Evolutionary conservation across 306 rosid species (phyloP), one percentile per base, ranked within the genome.

Genomic region (Comarum palustre): DNA sequence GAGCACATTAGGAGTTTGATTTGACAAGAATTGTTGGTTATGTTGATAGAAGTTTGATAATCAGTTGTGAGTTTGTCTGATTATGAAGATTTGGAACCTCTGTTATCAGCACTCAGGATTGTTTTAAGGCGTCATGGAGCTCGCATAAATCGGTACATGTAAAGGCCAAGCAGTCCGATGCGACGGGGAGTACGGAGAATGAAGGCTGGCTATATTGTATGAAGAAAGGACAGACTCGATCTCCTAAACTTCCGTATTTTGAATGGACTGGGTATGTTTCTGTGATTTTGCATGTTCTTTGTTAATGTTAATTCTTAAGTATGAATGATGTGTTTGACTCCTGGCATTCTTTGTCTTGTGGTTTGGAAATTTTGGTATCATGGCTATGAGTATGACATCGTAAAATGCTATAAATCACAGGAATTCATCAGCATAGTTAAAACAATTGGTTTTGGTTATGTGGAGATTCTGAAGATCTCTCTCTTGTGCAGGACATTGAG

Each of bases 71-170:
- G 0, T 3, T 36, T 25, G 22, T 73, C 41, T 38, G 25, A 57
- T 41, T 69, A 24, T 38, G 60, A n/a, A 38, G 34, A 3, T 43
- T 66, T 51, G 25, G n/a, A 65, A 79, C 54, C 54, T n/a, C 27
- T 78, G 75, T 72, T 79, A 84, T 84, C 88, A 94, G 98, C 78
- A 64, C 98, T 52, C 98, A 94, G 88, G 97, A 94, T 66, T 94
- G 98, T 79, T 94, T 94, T 79, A 94, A 94, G 85, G 86, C 89
- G 52, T 91, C 97, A 19, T 94, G 98, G 98, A 88, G 87, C 88
- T 81, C 88, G 7, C 98, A 94, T 84, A 94, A 89, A 72, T 72
- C 97, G 7, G 92, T 86, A 78, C 98, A 91, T 87, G 69, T 78
- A 79, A 91, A 88, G 77, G 90, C 83, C 58, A 91, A 89, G 84